phyloP scores from a whole-genome alignment of 148 eudicot genomes.

The Polygonum maritimum region DNA sequence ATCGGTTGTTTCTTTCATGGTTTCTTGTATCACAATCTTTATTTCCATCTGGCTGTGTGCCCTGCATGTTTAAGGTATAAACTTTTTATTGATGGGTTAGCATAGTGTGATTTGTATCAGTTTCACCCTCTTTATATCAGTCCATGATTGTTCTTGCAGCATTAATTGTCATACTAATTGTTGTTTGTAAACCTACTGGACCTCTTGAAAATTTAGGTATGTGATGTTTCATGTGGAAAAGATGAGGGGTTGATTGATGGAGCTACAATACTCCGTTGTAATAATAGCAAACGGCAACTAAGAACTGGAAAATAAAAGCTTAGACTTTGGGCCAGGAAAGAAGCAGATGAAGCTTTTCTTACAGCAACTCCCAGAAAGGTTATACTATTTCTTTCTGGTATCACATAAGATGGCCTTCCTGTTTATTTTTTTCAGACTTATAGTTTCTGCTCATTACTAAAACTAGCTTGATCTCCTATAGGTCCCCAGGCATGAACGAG shows the following conservation, averaged over 20 bases:
- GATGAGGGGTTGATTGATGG: constrained; percentile 86
- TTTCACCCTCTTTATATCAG: not conserved
- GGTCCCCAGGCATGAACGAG: constrained; percentile 96
- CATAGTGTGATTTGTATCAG: not conserved
- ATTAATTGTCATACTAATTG: not conserved
- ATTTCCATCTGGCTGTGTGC: not conserved
- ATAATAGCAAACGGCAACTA: constrained; percentile 73
- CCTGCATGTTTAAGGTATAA: not conserved
- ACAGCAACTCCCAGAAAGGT: constrained; percentile 96
- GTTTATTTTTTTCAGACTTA: not conserved
- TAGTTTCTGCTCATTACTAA: not conserved
- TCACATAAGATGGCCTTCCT: not conserved
- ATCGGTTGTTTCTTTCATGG: not conserved
- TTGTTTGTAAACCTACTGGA: not conserved
- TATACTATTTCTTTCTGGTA: constrained; percentile 2
- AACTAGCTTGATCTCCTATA: constrained; percentile 17
- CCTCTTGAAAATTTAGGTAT: constrained; percentile 41
- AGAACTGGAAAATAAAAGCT: constrained; percentile 95
- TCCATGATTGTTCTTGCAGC: not conserved
- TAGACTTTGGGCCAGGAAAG: constrained; percentile 79
- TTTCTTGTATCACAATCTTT: not conserved
- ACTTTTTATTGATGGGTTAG: too few species aligned
- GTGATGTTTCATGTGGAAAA: constrained; percentile 92
- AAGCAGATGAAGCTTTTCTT: constrained; percentile 79
- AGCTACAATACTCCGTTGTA: constrained; percentile 85